These are phyloP conservation scores for Phaffomyces antillensis DNA, from an alignment of 805 yeast genomes.

Conservation along the genomic window DNA sequence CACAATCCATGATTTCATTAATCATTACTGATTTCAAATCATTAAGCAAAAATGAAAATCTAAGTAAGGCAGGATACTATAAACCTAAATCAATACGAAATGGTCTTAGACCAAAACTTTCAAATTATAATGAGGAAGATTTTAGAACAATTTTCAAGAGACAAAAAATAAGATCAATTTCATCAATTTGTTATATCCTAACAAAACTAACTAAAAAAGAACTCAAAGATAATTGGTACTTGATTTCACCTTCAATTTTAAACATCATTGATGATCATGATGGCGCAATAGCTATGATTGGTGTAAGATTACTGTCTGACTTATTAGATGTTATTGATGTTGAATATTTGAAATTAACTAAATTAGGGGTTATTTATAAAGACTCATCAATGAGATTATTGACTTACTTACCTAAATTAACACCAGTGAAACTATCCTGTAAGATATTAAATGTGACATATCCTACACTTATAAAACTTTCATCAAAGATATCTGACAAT, in stretches of 20 bases:
- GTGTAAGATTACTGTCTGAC: constrained; percentile 13
- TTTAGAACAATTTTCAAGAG: constrained; percentile 14
- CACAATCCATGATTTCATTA: background rate
- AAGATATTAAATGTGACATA: constrained; percentile 12
- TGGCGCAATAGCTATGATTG: constrained; percentile 18
- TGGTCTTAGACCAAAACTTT: constrained; percentile 13
- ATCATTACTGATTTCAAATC: constrained; percentile 10
- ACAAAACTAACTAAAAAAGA: background rate
- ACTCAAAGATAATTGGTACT: constrained; percentile 19
- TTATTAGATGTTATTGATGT: constrained; percentile 14
- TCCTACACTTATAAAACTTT: constrained; percentile 12
- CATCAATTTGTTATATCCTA: constrained; percentile 9
- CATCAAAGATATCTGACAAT: background rate
- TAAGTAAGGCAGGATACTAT: constrained; percentile 18
- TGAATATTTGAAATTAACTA: constrained; percentile 13
- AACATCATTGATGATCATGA: constrained; percentile 24
- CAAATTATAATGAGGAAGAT: constrained; percentile 4
- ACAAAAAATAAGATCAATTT: constrained; percentile 11
- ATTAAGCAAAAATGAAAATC: constrained; percentile 6
- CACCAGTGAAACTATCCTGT: constrained; percentile 14
- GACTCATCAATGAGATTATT: constrained; percentile 19
- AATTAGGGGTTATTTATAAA: constrained; percentile 12
- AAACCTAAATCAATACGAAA: constrained; percentile 1
- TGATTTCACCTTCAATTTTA: constrained; percentile 20
- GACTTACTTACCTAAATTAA: constrained; percentile 20